Evolutionary conservation across 2,329 filamentous ascomycete genomes (phyloP).

Genomic region (Penicillium sp.): DNA sequence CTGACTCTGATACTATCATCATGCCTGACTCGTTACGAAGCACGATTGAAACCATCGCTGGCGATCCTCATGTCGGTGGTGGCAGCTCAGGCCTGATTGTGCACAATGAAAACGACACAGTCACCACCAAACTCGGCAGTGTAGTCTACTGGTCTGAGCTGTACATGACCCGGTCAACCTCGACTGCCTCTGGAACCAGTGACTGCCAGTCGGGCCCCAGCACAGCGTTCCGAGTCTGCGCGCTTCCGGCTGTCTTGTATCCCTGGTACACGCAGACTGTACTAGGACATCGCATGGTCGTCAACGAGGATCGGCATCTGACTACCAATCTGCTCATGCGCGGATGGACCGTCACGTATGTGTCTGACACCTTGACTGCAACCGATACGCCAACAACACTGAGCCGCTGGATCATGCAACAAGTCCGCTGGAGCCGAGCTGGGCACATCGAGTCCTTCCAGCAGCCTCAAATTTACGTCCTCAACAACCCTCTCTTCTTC

Average conservation of each 20-base stretch:
- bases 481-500: slow-evolving; percentile 39
- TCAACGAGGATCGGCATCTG: slow-evolving; percentile 44
- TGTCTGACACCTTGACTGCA: slow-evolving; percentile 34
- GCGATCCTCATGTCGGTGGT: slow-evolving; percentile 36
- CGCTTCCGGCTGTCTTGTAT: slow-evolving; percentile 34
- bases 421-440: slow-evolving; percentile 41
- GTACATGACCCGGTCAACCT: slow-evolving; percentile 36
- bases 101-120: slow-evolving; percentile 35
- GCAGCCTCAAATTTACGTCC: slow-evolving; percentile 37
- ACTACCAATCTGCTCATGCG: slow-evolving; percentile 38
- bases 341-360: slow-evolving; percentile 38
- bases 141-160: slow-evolving; percentile 40
- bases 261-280: slow-evolving; percentile 42
- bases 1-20: slow-evolving; percentile 41
- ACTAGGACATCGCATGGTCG: slow-evolving; percentile 36
- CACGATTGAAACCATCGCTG: slow-evolving; percentile 33
- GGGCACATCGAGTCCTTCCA: slow-evolving; percentile 41
- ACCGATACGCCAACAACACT: slow-evolving; percentile 42
- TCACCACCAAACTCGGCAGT: slow-evolving; percentile 33
- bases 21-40: slow-evolving; percentile 29
- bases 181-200: slow-evolving; percentile 30
- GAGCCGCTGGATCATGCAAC: slow-evolving; percentile 39
- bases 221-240: slow-evolving; percentile 36
- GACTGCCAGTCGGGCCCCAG: slow-evolving; percentile 44
- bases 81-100: slow-evolving; percentile 36